Evolutionary conservation across 2,329 filamentous ascomycete genomes (phyloP).

Genomic region (Fusarium pininemorale): DNA sequence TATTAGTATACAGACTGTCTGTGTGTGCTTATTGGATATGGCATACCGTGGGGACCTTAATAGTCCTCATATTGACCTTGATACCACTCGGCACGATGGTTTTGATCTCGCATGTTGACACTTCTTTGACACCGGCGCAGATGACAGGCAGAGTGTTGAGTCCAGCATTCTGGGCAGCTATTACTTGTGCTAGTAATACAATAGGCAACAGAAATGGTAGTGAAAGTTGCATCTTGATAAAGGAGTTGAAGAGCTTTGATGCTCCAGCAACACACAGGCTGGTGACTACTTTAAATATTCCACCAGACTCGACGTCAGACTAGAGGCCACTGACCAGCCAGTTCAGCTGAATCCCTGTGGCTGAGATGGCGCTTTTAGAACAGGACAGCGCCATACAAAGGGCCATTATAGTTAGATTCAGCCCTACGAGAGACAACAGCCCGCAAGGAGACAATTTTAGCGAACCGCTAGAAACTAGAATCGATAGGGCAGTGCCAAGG

Average conservation of each 20-base stretch:
- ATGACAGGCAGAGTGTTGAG: neutral
- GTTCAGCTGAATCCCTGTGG: neutral
- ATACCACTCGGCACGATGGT: neutral
- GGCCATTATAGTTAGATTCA: neutral
- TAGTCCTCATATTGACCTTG: neutral
- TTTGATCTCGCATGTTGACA: neutral
- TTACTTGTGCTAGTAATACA: neutral
- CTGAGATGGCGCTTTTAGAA: neutral
- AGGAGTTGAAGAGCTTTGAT: accelerated
- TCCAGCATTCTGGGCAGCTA: neutral
- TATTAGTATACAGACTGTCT: neutral
- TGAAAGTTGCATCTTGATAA: neutral
- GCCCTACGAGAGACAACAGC: accelerated
- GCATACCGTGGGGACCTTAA: neutral
- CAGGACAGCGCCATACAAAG: neutral
- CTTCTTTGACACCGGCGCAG: neutral
- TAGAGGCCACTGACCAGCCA: neutral
- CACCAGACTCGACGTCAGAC: accelerated
- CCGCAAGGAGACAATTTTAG: neutral
- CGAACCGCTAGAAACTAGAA: neutral
- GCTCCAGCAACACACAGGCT: accelerated
- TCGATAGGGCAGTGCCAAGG: neutral
- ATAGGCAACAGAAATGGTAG: neutral
- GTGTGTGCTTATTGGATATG: accelerated
- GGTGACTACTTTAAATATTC: neutral